Percentiles rank a stretch among this genome's conserved stretches.
Conservation (phyloP, 2,329 filamentous ascomycete species). For the Penicillium janthinellum region DNA sequence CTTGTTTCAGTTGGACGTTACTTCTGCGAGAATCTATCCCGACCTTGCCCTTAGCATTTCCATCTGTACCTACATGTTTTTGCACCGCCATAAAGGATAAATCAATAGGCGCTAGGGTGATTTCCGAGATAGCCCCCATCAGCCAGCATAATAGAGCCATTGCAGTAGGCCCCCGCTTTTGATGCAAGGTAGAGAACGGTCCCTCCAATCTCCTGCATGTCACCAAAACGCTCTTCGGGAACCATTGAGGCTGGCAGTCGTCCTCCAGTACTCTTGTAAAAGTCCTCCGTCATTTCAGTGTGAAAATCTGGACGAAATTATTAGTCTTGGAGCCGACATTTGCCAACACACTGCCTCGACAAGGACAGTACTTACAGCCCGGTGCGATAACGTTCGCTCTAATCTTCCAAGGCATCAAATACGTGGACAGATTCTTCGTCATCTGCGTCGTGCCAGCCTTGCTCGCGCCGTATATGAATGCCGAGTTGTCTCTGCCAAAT, state of each 20-base stretch:
- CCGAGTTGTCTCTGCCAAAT: slow-evolving; percentile 25
- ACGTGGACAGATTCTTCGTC: slow-evolving; percentile 28
- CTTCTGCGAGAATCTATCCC: too few relatives aligned
- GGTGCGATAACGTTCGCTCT: neutral
- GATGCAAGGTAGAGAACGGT: slow-evolving; percentile 55
- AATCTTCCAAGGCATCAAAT: slow-evolving; percentile 11
- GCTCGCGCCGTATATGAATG: slow-evolving; percentile 23
- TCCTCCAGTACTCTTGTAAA: slow-evolving; percentile 5
- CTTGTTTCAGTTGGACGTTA: too few relatives aligned
- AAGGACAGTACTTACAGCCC: neutral
- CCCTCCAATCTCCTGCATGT: slow-evolving; percentile 51
- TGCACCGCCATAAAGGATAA: too few relatives aligned
- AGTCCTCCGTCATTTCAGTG: slow-evolving; percentile 17
- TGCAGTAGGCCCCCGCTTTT: slow-evolving; percentile 56
- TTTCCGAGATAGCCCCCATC: slow-evolving; percentile 39
- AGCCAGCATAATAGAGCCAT: slow-evolving; percentile 55
- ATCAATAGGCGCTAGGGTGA: too few relatives aligned
- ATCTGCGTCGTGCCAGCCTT: slow-evolving; percentile 27
- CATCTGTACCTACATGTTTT: too few relatives aligned
- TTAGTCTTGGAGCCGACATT: too few relatives aligned
- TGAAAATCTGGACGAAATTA: neutral
- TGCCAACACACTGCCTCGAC: neutral
- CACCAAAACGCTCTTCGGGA: slow-evolving; percentile 37
- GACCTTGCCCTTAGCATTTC: too few relatives aligned
- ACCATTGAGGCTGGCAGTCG: slow-evolving; percentile 5